phyloP scores from a whole-genome alignment of 805 yeast species.

The Kuraishia floccosa region DNA sequence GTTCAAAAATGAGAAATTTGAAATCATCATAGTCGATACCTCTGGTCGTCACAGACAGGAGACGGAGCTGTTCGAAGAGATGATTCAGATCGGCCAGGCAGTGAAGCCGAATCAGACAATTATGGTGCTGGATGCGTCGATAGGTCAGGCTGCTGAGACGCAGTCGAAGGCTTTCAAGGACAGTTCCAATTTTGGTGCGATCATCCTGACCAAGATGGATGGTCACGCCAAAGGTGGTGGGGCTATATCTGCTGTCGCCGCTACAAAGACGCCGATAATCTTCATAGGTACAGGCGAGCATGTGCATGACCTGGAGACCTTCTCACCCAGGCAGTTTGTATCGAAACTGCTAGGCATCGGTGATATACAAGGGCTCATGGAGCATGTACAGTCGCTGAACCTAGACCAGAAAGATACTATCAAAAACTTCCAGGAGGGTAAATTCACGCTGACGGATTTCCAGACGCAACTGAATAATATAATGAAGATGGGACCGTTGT shows the following conservation, averaged over 20 bases:
- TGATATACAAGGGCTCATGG: constrained; percentile 87
- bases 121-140: constrained; percentile 95
- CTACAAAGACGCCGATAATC: constrained; percentile 88
- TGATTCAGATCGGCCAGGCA: constrained; percentile 85
- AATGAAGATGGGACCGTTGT: constrained; percentile 92
- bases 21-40: constrained; percentile 90
- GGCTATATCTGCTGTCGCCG: constrained; percentile 97
- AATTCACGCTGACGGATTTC: constrained; percentile 82
- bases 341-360: constrained; percentile 94
- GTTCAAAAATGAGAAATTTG: constrained; percentile 86
- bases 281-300: constrained; percentile 99
- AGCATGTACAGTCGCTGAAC: constrained; percentile 81
- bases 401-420: constrained; percentile 84
- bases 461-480: constrained; percentile 93
- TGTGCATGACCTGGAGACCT: constrained; percentile 82
- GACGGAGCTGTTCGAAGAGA: constrained; percentile 80
- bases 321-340: constrained; percentile 80
- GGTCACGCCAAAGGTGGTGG: constrained; percentile 99
- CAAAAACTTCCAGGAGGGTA: constrained; percentile 91
- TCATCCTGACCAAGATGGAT: constrained; percentile 91
- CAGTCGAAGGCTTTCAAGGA: constrained; percentile 94
- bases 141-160: constrained; percentile 96
- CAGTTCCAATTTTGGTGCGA: constrained; percentile 87
- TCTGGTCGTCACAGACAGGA: constrained; percentile 98
- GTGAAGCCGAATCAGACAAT: constrained; percentile 92